A percentile compares a stretch with the other conserved stretches of the same genome.
These are phyloP conservation scores for Didymella segeticola DNA, from an alignment of 2,329 filamentous ascomycete species.

Conservation along the genomic window DNA sequence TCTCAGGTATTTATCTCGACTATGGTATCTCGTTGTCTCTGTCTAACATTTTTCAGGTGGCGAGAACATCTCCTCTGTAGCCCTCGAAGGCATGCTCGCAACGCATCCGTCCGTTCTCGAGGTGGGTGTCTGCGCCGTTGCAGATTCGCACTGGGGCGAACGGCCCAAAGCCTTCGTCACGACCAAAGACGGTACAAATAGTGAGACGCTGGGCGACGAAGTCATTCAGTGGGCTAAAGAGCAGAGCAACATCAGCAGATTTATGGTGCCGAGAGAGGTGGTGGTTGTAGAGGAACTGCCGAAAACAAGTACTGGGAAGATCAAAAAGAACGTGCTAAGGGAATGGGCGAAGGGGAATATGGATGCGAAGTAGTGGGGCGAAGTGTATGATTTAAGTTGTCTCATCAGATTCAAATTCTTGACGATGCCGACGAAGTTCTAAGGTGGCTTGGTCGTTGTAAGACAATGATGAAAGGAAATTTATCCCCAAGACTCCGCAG, in stretches of 20 bases:
- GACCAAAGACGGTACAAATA: conserved; percentile 62
- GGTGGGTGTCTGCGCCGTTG: conserved; percentile 85
- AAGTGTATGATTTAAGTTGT: no score
- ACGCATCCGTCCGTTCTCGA: conserved; percentile 90
- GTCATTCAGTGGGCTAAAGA: conserved; percentile 87
- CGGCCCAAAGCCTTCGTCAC: conserved; percentile 94
- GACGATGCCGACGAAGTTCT: no score
- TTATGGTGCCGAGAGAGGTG: conserved; percentile 80
- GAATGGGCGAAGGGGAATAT: conserved; percentile 76
- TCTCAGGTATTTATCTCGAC: conserved; percentile 69
- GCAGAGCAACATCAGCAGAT: conserved; percentile 81
- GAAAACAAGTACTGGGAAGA: conserved; percentile 96
- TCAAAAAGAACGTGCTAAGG: conserved; percentile 91
- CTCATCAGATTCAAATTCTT: no score
- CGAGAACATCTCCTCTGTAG: conserved; percentile 95
- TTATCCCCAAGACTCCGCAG: no score
- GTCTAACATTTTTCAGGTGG: conserved; percentile 65
- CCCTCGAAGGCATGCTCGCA: conserved; percentile 86
- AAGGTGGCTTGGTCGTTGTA: no score
- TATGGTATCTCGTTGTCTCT: not conserved
- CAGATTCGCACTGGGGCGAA: conserved; percentile 93
- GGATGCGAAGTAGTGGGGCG: conserved; percentile 32
- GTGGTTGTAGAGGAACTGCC: conserved; percentile 87
- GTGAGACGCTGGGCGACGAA: conserved; percentile 68
- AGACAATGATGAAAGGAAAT: no score